Base-by-base conservation (phyloP, 371 early-diverging fungal species). In the Mucor racemosus region DNA sequence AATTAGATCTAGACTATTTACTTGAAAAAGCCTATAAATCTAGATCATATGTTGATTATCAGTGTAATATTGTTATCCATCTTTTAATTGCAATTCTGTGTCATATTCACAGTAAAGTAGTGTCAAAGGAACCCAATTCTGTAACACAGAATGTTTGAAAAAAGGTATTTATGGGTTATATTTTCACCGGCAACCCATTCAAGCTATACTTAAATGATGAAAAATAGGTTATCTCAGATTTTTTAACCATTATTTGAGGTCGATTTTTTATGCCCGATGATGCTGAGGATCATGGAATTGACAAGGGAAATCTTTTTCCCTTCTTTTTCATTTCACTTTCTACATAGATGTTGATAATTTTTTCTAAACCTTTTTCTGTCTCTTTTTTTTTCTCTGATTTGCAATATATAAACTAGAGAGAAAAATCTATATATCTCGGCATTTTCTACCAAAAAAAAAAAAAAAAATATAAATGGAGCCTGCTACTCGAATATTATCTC, bases 381-480 rank as follows among this genome's bases (percentile, higher is more conserved):
- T 21, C 7, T 21, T 21, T 50, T 21, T 50, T 11, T 21, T 50
- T 50, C 9, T 21, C 17, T 13, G 26, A 19, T 9, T 26, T 48
- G 50, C 50, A 21, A 50, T 44, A 44, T 44, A 44, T 26, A 26
- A 26, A 26, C 26, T 3, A 26, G n/a, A 26, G 26, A 26, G 26
- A 44, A 44, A 15, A 5, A 4, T 5, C 17, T 15, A 44, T 3
- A 44, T 17, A 17, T n/a, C 44, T 44, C 44, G 44, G 44, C 6
- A 44, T 7, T 44, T 44, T 44, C 44, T 15, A 5, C 7, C 10
- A 1, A 13, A 40, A 15, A n/a, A 15, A 17, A 17, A n/a, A 15
- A 44, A 6, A 44, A 17, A 17, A 15, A 44, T 44, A 8, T 6
- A 61, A 1, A 72, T 72, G 72, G 65, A 72, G 26, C 62, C 68